Conservation (phyloP, 495 filamentous ascomycete species). For the Poronia punctata region DNA sequence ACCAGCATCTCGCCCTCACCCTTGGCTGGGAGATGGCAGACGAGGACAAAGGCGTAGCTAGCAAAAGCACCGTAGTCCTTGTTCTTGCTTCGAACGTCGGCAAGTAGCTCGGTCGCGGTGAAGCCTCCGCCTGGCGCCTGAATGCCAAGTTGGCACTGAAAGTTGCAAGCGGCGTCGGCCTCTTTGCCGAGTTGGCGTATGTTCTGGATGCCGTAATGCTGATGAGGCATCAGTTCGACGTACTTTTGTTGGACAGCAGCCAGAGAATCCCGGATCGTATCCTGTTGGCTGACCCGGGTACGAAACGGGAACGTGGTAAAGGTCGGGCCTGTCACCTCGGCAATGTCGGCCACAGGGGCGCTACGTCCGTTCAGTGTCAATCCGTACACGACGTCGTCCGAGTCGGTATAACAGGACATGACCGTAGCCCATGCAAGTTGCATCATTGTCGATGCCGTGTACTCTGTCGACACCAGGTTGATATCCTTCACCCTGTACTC, state of each 20-base stretch:
- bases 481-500: neutral
- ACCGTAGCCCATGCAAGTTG: conserved; percentile 32
- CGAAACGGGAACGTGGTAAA: conserved; percentile 53
- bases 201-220: conserved; percentile 36
- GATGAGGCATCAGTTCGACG: conserved; percentile 32
- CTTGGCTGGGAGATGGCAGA: neutral
- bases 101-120: neutral
- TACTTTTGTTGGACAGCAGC: conserved; percentile 23
- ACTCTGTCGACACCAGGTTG: neutral
- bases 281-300: conserved; percentile 13
- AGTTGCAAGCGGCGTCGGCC: conserved; percentile 19
- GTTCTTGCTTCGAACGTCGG: neutral
- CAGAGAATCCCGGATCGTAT: neutral
- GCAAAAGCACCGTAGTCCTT: neutral
- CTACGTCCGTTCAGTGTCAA: conserved; percentile 42
- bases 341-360: conserved; percentile 34
- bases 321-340: conserved; percentile 38
- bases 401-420: conserved; percentile 13
- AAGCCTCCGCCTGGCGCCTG: neutral
- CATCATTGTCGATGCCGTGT: conserved; percentile 11
- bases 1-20: neutral
- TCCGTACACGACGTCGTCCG: conserved; percentile 23
- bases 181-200: conserved; percentile 18
- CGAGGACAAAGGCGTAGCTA: neutral
- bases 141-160: conserved; percentile 21